phyloP scores from a whole-genome alignment of 768 basidiomycete species.

The Vararia minispora region DNA sequence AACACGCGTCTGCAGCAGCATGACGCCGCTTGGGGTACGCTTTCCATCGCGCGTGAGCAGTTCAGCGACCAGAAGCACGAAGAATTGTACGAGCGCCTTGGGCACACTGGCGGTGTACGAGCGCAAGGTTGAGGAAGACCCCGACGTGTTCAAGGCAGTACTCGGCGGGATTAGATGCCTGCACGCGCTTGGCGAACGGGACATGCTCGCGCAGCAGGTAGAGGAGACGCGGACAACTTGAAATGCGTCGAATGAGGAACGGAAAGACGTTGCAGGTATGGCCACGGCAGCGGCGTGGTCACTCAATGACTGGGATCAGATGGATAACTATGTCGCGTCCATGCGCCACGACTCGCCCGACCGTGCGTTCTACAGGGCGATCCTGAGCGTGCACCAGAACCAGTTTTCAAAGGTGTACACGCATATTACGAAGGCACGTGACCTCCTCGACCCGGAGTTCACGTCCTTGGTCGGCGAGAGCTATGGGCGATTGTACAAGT shows the following conservation, averaged over 20 bases:
- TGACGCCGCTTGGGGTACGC: slow-evolving; percentile 96
- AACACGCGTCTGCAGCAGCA: slow-evolving; percentile 96
- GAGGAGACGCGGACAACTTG: slow-evolving; percentile 82
- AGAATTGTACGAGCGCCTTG: slow-evolving; percentile 96
- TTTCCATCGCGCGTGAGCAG: slow-evolving; percentile 80
- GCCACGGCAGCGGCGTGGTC: slow-evolving; percentile 98
- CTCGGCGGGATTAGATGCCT: slow-evolving; percentile 92
- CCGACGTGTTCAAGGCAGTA: slow-evolving; percentile 62
- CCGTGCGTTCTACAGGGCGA: slow-evolving; percentile 91
- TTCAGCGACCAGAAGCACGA: slow-evolving; percentile 90
- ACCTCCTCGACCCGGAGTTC: slow-evolving; percentile 83
- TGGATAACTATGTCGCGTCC: slow-evolving; percentile 92
- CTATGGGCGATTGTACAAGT: slow-evolving; percentile 97
- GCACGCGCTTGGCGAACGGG: slow-evolving; percentile 98
- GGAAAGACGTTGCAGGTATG: slow-evolving; percentile 88
- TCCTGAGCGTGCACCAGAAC: slow-evolving; percentile 91
- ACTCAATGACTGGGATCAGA: slow-evolving; percentile 91
- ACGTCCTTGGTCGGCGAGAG: slow-evolving; percentile 90
- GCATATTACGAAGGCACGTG: slow-evolving; percentile 89
- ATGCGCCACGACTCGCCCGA: slow-evolving; percentile 94
- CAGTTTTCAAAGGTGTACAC: slow-evolving; percentile 85
- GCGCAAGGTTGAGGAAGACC: slow-evolving; percentile 64
- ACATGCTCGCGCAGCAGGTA: slow-evolving; percentile 74
- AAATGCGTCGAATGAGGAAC: slow-evolving; percentile 74
- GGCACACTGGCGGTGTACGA: slow-evolving; percentile 81